Conservation (phyloP, 2,329 filamentous ascomycete species). For the Penicillium nordicum region DNA sequence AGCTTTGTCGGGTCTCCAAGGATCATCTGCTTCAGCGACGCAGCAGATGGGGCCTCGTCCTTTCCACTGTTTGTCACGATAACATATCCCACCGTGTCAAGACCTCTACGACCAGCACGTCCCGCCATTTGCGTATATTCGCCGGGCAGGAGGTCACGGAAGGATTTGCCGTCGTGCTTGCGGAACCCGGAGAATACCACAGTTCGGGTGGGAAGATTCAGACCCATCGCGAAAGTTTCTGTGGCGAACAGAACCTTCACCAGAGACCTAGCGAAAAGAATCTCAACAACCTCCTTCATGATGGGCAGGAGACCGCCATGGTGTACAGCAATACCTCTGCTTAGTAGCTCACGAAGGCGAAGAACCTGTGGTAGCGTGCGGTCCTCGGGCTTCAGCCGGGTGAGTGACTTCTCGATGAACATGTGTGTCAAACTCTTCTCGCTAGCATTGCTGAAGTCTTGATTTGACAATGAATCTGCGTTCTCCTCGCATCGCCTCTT, state of each 20-base stretch:
- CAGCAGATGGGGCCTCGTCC: slow-evolving; percentile 84
- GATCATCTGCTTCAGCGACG: slow-evolving; percentile 86
- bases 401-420: slow-evolving; percentile 93
- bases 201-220: slow-evolving; percentile 91
- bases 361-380: slow-evolving; percentile 87
- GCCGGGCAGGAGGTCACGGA: slow-evolving; percentile 85
- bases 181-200: slow-evolving; percentile 97
- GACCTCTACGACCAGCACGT: slow-evolving; percentile 83
- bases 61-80: slow-evolving; percentile 80
- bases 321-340: slow-evolving; percentile 89
- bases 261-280: slow-evolving; percentile 88
- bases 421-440: slow-evolving; percentile 98
- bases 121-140: slow-evolving; percentile 99
- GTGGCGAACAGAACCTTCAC: slow-evolving; percentile 98
- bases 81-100: slow-evolving; percentile 89
- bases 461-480: slow-evolving; percentile 87
- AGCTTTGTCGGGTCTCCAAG: slow-evolving; percentile 93
- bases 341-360: slow-evolving; percentile 77
- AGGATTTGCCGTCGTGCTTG: slow-evolving; percentile 90
- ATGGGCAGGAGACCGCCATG: slow-evolving; percentile 93
- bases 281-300: slow-evolving; percentile 96
- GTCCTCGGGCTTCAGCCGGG: slow-evolving; percentile 86
- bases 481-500: slow-evolving; percentile 98
- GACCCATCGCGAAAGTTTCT: slow-evolving; percentile 97
- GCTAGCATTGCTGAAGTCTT: slow-evolving; percentile 87